Evolutionary conservation across 768 basidiomycete genomes (phyloP).

Genomic region (Megacollybia marginata): DNA sequence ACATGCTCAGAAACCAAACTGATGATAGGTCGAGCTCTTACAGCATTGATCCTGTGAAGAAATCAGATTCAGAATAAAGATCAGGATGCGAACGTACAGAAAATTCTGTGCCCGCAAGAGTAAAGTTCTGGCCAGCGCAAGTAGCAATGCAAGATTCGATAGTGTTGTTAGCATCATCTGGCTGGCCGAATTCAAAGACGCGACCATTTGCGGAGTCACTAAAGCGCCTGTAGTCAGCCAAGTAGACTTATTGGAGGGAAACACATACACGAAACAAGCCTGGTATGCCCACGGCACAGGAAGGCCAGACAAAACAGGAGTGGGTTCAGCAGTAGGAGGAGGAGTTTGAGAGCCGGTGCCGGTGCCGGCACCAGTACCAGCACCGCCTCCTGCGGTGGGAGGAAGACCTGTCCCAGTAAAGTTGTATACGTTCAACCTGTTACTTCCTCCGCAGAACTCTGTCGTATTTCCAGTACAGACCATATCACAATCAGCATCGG

Average conservation of each 20-base stretch:
- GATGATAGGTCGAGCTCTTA: background rate
- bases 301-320: constrained; percentile 44
- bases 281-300: constrained; percentile 51
- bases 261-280: constrained; percentile 59
- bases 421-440: constrained; percentile 60
- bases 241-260: constrained; percentile 4
- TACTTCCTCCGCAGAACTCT: constrained; percentile 70
- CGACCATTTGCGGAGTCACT: constrained; percentile 63
- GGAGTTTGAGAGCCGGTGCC: constrained; percentile 20
- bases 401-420: constrained; percentile 55
- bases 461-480: background rate
- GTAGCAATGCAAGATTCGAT: constrained; percentile 54
- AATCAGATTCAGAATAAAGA: constrained; percentile 1
- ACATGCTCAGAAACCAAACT: background rate
- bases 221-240: background rate
- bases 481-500: constrained; percentile 56
- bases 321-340: background rate
- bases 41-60: no score
- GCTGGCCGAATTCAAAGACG: constrained; percentile 37
- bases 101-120: constrained; percentile 67
- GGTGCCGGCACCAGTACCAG: constrained; percentile 26
- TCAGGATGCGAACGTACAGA: constrained; percentile 28
- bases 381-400: constrained; percentile 13
- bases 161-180: constrained; percentile 34
- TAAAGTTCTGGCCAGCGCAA: constrained; percentile 51